Evolutionary conservation across 345 rosid species (phyloP), one percentile per base, ranked within the genome.

Genomic region (Populus nigra): DNA sequence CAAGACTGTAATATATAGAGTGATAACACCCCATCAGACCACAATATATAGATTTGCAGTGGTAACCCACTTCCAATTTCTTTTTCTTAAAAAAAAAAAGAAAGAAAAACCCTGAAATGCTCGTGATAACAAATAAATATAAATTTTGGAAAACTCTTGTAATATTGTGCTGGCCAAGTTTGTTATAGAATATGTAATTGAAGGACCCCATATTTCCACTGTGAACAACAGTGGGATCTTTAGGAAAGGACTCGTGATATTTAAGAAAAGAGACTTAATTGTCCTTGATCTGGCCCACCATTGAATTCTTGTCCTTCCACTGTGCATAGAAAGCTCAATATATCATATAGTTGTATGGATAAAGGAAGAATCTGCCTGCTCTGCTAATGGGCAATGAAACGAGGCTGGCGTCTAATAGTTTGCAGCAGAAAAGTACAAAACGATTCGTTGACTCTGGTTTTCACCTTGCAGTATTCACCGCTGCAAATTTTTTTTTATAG

Each of bases 271-370:
- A 77, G 68, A 13, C 10, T 27, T 27, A 8, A 70, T 68, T 82
- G 73, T 78, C 72, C 67, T 76, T 2, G n/a, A 17, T 45, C 66
- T 83, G 90, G 70, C 90, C 90, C 86, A 79, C 86, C 84, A 50
- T 76, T 83, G 87, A 82, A 85, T 81, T 78, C 82, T 77, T 79
- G 89, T 87, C 84, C 47, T 47, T 79, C 77, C 31, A 62, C 39
- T 70, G 59, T 55, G 15, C 25, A 31, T 31, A 41, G 61, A 77
- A 79, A 71, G 78, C 29, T n/a, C 0, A 4, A 36, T 20, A 27
- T 68, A 53, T 35, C 68, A 55, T 57, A 69, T 57, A 12, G 20
- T 23, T 18, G 38, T 20, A 8, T 67, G 45, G 36, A 62, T 27
- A 50, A 72, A 74, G n/a, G 65, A 22, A 78, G 53, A 63, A 36